Evolutionary conservation across 2,329 filamentous ascomycete species (phyloP).

Genomic region (Aspergillus oerlinghausenensis): DNA sequence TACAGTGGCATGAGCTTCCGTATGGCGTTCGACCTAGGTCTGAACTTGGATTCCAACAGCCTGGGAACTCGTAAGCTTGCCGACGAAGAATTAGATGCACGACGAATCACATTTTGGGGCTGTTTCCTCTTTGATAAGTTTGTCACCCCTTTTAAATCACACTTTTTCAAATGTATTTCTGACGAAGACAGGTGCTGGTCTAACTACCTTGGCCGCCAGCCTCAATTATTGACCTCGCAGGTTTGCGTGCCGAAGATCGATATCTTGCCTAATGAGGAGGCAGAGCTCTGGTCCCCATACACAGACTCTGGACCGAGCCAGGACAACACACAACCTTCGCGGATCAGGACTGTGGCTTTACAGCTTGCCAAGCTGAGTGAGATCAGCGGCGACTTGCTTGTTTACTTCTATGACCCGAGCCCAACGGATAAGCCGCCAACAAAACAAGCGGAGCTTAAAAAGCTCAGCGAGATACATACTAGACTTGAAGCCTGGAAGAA

Average conservation of each 20-base stretch:
- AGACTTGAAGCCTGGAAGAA: slow-evolving; percentile 85
- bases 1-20: slow-evolving; percentile 98
- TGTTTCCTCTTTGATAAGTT: slow-evolving; percentile 96
- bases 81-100: slow-evolving; percentile 81
- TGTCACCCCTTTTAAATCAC: slow-evolving; percentile 16
- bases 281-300: slow-evolving; percentile 80
- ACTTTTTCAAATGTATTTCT: slow-evolving; percentile 5
- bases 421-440: slow-evolving; percentile 59
- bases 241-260: slow-evolving; percentile 85
- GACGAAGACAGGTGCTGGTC: slow-evolving; percentile 68
- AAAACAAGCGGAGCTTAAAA: slow-evolving; percentile 83
- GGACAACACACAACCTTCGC: slow-evolving; percentile 69
- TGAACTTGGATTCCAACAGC: slow-evolving; percentile 76
- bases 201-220: slow-evolving; percentile 88
- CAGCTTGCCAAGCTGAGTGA: slow-evolving; percentile 82
- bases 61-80: slow-evolving; percentile 61
- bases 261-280: slow-evolving; percentile 84
- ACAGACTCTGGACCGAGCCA: slow-evolving; percentile 76
- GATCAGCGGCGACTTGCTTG: slow-evolving; percentile 85
- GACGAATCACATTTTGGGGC: slow-evolving; percentile 93
- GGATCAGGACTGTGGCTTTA: slow-evolving; percentile 75
- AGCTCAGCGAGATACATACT: slow-evolving; percentile 84
- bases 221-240: slow-evolving; percentile 74
- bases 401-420: slow-evolving; percentile 83
- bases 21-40: slow-evolving; percentile 90